Percentiles rank a stretch among this genome's conserved stretches.
phyloP scores from a whole-genome alignment of 768 basidiomycete species.

The Russula sp. region DNA sequence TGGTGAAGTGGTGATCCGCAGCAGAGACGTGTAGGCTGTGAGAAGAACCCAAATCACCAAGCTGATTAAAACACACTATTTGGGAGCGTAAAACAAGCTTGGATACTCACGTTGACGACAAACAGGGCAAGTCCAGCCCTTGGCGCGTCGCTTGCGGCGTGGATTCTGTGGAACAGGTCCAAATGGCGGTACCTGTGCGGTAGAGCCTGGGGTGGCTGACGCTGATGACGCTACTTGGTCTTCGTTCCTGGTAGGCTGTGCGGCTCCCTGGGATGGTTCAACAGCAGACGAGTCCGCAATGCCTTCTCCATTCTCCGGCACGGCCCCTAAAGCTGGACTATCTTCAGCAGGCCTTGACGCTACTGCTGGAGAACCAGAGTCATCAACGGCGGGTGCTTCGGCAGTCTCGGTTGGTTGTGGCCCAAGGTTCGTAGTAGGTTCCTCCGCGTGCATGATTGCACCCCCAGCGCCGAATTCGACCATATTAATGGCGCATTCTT shows the following conservation, averaged over 20 bases:
- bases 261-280: slow-evolving; percentile 22
- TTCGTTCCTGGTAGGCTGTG: slow-evolving; percentile 26
- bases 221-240: not conserved
- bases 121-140: slow-evolving; percentile 97
- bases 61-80: not conserved
- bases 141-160: slow-evolving; percentile 86
- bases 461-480: slow-evolving; percentile 96
- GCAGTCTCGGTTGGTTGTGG: slow-evolving; percentile 35
- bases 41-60: not conserved
- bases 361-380: slow-evolving; percentile 33
- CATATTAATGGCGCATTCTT: slow-evolving; percentile 95
- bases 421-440: slow-evolving; percentile 37
- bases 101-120: slow-evolving; percentile 82
- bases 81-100: not conserved
- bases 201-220: slow-evolving; percentile 15
- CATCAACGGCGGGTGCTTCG: slow-evolving; percentile 24
- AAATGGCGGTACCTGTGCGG: slow-evolving; percentile 27
- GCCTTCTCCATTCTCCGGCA: not conserved
- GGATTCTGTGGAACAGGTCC: slow-evolving; percentile 39
- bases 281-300: not conserved
- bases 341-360: slow-evolving; percentile 33
- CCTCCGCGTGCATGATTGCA: slow-evolving; percentile 61
- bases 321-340: not conserved
- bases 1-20: slow-evolving; percentile 42
- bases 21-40: slow-evolving; percentile 46